Evolutionary conservation across 306 rosid species (phyloP), one percentile per base, ranked within the genome.

Genomic region (Malus asiatica): DNA sequence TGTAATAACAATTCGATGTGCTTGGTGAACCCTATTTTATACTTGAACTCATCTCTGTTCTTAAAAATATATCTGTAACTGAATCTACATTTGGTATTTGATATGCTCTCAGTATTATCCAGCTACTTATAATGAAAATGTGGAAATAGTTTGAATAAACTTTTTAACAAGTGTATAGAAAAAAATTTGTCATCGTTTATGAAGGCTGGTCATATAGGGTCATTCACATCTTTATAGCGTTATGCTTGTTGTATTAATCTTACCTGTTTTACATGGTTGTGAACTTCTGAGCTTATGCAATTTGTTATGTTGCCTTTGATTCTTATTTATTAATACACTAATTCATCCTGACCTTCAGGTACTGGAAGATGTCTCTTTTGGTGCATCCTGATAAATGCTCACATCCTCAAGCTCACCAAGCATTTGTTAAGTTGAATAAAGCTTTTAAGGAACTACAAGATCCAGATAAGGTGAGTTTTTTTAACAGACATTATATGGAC

Each of bases 311-410:
- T 9, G 29, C 57, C 59, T 38, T 19, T 20, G 53, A 11, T 46
- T 75, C 6, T 30, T 4, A 8, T 55, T 72, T 73, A 20, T 38
- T 70, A 48, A 25, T 51, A 42, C 46, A 61, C 15, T 15, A 19
- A 15, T 6, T 14, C 35, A n/a, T 79, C 80, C 68, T 53, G 59
- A 74, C 76, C 19, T 33, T 71, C 48, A 91, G 98, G 90, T 94
- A 94, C 75, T 94, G 98, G 98, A 94, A 94, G 88, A 85, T 89
- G 22, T 91, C 98, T 65, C 95, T 94, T 76, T 85, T 94, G 86
- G 98, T 94, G 84, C 98, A 94, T 71, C 98, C 98, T n/a, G 98
- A 94, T 85, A 94, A 94, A 86, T 94, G 98, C 77, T 82, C 96
- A 71, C 98, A 94, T 84, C 98, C 97, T 77, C 96, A 90, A 77